These are phyloP conservation scores for Ascochyta koolunga DNA, from an alignment of 2,329 filamentous ascomycete genomes.

Conservation along the genomic window DNA sequence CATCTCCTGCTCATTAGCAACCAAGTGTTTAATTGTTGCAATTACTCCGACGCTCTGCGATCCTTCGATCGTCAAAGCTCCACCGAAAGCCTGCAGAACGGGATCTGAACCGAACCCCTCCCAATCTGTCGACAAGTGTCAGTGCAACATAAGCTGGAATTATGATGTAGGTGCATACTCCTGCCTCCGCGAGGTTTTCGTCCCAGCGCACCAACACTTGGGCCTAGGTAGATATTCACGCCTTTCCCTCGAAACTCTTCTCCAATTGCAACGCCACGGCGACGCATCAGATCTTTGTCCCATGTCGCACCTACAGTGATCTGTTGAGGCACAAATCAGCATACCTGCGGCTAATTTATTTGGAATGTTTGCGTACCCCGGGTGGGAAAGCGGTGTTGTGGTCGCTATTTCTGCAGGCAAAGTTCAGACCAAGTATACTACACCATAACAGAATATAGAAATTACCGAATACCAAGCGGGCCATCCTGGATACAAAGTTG, in stretches of 20 bases:
- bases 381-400: slow-evolving; percentile 78
- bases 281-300: slow-evolving; percentile 73
- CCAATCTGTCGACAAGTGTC: slow-evolving; percentile 56
- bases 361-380: slow-evolving; percentile 59
- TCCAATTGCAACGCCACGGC: slow-evolving; percentile 70
- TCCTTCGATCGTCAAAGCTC: slow-evolving; percentile 77
- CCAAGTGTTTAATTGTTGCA: slow-evolving; percentile 71
- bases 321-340: neutral
- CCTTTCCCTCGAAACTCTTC: slow-evolving; percentile 76
- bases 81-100: slow-evolving; percentile 73
- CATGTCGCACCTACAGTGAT: slow-evolving; percentile 73
- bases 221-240: slow-evolving; percentile 73
- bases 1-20: slow-evolving; percentile 74
- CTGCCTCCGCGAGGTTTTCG: slow-evolving; percentile 68
- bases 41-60: slow-evolving; percentile 76
- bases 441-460: neutral
- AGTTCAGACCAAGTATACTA: neutral
- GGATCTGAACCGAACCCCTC: slow-evolving; percentile 76
- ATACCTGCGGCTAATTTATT: neutral
- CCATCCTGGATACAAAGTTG: slow-evolving; percentile 69
- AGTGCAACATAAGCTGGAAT: neutral
- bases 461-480: slow-evolving; percentile 67
- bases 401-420: slow-evolving; percentile 60
- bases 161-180: slow-evolving; percentile 40
- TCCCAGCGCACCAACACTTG: slow-evolving; percentile 72